phyloP scores from a whole-genome alignment of 1,139 yeast genomes.

The Diutina catenulata region DNA sequence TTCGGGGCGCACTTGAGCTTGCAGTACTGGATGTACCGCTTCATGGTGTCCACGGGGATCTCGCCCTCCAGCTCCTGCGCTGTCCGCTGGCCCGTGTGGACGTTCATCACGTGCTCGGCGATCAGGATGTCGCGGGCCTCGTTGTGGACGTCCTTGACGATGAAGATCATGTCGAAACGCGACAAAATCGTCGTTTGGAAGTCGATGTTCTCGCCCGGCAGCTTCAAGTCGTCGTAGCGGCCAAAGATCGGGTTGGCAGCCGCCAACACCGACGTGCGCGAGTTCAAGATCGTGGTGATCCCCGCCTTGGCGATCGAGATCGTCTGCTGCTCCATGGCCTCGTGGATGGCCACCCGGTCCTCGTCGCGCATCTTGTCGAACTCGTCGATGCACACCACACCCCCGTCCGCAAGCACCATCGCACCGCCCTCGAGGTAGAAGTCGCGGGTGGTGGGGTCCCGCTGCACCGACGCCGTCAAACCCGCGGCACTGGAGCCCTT shows the following conservation, averaged over 20 bases:
- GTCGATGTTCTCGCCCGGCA: constrained; percentile 97
- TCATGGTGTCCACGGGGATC: constrained; percentile 83
- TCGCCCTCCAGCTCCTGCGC: constrained; percentile 64
- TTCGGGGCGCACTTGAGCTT: constrained; percentile 88
- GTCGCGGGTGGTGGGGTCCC: constrained; percentile 80
- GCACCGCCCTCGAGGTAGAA: constrained; percentile 98
- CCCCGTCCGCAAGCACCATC: constrained; percentile 98
- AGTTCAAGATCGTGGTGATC: constrained; percentile 88
- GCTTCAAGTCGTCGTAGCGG: constrained; percentile 87
- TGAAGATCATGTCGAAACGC: constrained; percentile 96
- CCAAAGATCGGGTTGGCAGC: constrained; percentile 98
- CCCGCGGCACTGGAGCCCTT: constrained; percentile 99
- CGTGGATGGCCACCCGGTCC: constrained; percentile 97
- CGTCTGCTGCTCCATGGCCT: constrained; percentile 99
- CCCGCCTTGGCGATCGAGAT: constrained; percentile 99
- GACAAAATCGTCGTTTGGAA: constrained; percentile 95
- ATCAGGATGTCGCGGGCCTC: constrained; percentile 77
- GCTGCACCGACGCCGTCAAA: constrained; percentile 93
- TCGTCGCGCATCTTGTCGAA: constrained; percentile 99
- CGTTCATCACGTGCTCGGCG: constrained; percentile 91
- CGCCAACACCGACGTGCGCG: constrained; percentile 91
- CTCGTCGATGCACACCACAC: constrained; percentile 98
- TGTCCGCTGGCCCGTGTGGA: constrained; percentile 69
- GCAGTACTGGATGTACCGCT: constrained; percentile 84
- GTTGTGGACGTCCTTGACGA: constrained; percentile 91